Conservation (phyloP, 83 land plant genomes). For the Diphasiastrum complanatum region DNA sequence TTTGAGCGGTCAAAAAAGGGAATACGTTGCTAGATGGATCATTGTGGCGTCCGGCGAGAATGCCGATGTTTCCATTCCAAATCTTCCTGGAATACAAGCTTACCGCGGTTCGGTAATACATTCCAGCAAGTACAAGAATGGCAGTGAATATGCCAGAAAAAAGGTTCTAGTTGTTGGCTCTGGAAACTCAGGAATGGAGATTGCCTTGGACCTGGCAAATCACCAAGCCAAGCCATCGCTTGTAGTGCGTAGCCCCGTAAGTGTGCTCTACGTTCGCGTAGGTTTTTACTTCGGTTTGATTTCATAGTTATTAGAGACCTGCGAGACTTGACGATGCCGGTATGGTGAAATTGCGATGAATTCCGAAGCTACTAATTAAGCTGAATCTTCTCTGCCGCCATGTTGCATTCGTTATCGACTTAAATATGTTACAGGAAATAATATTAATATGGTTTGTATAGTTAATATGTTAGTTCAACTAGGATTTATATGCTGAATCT, state of each 20-base stretch:
- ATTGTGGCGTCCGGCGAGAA: slow-evolving; percentile 77
- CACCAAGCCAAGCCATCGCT: slow-evolving; percentile 44
- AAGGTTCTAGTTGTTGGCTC: slow-evolving; percentile 63
- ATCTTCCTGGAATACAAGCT: slow-evolving; percentile 28
- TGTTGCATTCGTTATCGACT: too few species aligned
- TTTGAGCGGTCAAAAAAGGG: slow-evolving; percentile 6
- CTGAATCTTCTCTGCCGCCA: too few species aligned
- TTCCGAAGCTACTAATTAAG: too few species aligned
- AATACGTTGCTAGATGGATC: slow-evolving; percentile 33
- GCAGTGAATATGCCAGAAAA: slow-evolving; percentile 21
- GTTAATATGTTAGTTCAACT: not conserved
- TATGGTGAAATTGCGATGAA: too few species aligned
- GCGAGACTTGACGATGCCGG: too few species aligned
- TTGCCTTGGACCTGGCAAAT: slow-evolving; percentile 44
- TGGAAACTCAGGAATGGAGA: slow-evolving; percentile 82
- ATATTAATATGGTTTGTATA: too few species aligned
- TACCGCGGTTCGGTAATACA: slow-evolving; percentile 31
- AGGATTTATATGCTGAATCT: not conserved
- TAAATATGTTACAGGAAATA: too few species aligned
- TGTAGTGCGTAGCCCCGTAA: slow-evolving; percentile 57
- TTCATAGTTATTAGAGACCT: not conserved
- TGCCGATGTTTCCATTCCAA: slow-evolving; percentile 36
- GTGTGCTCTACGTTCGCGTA: too few species aligned
- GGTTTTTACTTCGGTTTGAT: not conserved
- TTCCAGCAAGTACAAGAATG: slow-evolving; percentile 32